phyloP scores from a whole-genome alignment of 257 asterid species.

The Leonotis leonurus region DNA sequence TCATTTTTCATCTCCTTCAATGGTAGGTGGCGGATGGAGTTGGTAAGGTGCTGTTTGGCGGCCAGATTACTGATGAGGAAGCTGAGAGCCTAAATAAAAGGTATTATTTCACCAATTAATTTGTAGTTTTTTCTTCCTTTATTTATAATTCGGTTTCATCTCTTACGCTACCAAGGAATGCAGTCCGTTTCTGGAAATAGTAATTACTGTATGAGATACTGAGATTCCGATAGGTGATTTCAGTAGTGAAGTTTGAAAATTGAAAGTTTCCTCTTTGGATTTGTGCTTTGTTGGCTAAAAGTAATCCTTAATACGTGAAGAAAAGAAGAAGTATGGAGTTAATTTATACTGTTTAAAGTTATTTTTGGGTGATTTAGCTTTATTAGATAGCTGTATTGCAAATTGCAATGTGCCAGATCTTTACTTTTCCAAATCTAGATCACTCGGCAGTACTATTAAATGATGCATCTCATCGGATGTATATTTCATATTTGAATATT shows the following conservation, averaged over 20 bases:
- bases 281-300: background rate
- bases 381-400: background rate
- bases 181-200: background rate
- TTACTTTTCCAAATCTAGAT: background rate
- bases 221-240: background rate
- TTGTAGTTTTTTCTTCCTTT: background rate
- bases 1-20: background rate
- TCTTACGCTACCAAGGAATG: background rate
- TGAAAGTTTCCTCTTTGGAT: background rate
- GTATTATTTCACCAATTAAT: conserved; percentile 24
- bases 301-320: background rate
- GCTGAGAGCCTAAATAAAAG: conserved; percentile 76
- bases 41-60: conserved; percentile 75
- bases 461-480: background rate
- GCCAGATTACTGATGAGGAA: conserved; percentile 89
- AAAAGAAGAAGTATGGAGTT: background rate
- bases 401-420: background rate
- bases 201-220: background rate
- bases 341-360: background rate
- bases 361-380: background rate
- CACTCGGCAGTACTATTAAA: background rate
- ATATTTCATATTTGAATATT: background rate
- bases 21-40: conserved; percentile 66
- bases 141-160: background rate
- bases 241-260: background rate